Evolutionary conservation across 2,329 filamentous ascomycete genomes (phyloP), one percentile per base, ranked within the genome.

Genomic region (Trichoderma sp.): DNA sequence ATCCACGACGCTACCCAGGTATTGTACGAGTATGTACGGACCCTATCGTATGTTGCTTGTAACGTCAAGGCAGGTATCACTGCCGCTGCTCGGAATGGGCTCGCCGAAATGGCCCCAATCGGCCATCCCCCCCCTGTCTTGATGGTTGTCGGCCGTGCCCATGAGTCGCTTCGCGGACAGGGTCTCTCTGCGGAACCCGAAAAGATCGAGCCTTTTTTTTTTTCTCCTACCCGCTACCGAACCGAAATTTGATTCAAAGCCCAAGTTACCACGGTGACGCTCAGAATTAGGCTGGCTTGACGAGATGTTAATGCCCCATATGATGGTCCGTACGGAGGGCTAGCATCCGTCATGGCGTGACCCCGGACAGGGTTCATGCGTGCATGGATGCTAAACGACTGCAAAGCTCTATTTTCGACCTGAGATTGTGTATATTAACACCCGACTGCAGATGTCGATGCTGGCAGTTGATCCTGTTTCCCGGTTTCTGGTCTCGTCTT

Each of bases 221-320:
- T 24, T 24, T 3, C 21, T 24, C 21, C 21, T 24, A 12, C 59
- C 50, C 54, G 41, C 50, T 45, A 24, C 41, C 59, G 34, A 19
- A 24, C n/a, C 15, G 48, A 55, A 48, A 47, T 24, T 52, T 48
- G 34, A 14, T 39, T 52, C 17, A 24, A 52, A 26, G 24, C 41
- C 56, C 50, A 63, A 63, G 59, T 63, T 63, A 47, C 59, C 41
- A 63, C 30, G 50, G 59, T 30, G 48, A 55, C 59, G 19, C 59
- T 63, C 59, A 63, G 48, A n/a, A 12, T 55, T 7, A 52, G 45
- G 30, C 47, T 45, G 19, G 28, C 34, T 19, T 39, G 34, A 39
- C 12, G 34, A 39, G 12, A 14, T 39, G 34, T 14, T 4, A 39
- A 14, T 39, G 34, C 34, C 34, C 34, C 34, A 39, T 39, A 14